Conservation (phyloP, 1,284 basidiomycete genomes). For the Fomes fomentarius region DNA sequence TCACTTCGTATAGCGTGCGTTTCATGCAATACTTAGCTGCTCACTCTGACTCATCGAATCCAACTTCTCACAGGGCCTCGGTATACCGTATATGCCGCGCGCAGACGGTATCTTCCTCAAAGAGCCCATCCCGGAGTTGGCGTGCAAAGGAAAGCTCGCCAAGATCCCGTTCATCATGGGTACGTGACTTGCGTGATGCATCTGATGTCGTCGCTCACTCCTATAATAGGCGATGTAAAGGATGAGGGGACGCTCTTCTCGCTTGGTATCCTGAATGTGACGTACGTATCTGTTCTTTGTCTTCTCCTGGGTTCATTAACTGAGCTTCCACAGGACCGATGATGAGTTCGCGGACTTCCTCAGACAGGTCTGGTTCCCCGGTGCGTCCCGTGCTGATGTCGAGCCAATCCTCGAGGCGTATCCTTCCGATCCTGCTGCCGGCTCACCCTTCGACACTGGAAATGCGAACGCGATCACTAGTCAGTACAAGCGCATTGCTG, state of each 20-base stretch:
- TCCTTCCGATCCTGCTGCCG: conserved; percentile 44
- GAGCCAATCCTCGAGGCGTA: conserved; percentile 41
- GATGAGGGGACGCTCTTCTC: conserved; percentile 37
- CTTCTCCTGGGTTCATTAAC: neutral
- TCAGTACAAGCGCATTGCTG: conserved; percentile 53
- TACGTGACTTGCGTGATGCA: neutral
- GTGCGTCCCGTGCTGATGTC: conserved; percentile 33
- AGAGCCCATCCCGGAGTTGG: conserved; percentile 16
- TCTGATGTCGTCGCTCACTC: neutral
- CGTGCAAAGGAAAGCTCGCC: conserved; percentile 20
- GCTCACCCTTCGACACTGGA: conserved; percentile 53
- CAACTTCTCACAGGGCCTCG: neutral
- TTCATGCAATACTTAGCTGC: neutral
- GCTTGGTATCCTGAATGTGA: conserved; percentile 15
- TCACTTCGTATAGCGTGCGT: neutral
- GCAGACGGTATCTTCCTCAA: conserved; percentile 42
- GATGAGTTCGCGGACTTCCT: conserved; percentile 4
- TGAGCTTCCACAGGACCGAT: conserved; percentile 6
- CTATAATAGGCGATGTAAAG: conserved; percentile 27
- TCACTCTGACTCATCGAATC: neutral
- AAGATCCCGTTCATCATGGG: conserved; percentile 35
- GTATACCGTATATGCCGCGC: conserved; percentile 37
- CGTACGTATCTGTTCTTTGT: conserved; percentile 2
- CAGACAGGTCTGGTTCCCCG: conserved; percentile 35
- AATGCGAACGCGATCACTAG: conserved; percentile 45